phyloP scores from a whole-genome alignment of 257 asterid species.

The Penstemon davidsonii region DNA sequence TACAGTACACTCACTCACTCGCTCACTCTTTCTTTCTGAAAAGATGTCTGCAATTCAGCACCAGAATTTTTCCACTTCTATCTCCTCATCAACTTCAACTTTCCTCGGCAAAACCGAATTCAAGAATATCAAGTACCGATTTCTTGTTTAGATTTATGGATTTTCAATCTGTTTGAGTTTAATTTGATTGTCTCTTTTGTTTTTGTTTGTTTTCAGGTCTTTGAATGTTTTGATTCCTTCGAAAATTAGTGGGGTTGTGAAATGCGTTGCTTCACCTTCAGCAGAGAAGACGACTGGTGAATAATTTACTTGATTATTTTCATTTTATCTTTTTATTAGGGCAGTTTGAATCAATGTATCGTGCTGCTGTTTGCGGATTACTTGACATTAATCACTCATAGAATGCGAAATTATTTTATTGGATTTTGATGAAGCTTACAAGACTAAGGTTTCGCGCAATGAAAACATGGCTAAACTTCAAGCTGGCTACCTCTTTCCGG shows the following conservation, averaged over 20 bases:
- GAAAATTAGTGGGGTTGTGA: slow-evolving; percentile 40
- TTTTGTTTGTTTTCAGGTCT: slow-evolving; percentile 41
- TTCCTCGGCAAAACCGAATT: slow-evolving; percentile 32
- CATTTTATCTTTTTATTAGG: too few species aligned
- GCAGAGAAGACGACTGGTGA: slow-evolving; percentile 73
- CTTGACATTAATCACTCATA: background rate
- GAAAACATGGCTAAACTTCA: slow-evolving; percentile 87
- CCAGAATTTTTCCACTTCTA: slow-evolving; percentile 34
- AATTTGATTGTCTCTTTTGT: background rate
- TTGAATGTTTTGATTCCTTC: slow-evolving; percentile 47
- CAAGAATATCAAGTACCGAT: background rate
- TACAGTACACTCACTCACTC: too few species aligned
- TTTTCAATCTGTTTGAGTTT: background rate
- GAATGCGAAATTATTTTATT: too few species aligned
- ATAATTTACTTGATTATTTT: background rate
- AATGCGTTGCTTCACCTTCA: slow-evolving; percentile 71
- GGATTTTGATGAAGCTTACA: slow-evolving; percentile 58
- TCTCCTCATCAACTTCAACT: slow-evolving; percentile 36
- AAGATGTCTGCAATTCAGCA: slow-evolving; percentile 19
- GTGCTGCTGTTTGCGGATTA: slow-evolving; percentile 26
- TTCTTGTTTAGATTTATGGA: background rate
- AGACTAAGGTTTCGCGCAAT: slow-evolving; percentile 78
- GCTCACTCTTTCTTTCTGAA: too few species aligned
- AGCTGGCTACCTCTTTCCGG: slow-evolving; percentile 98
- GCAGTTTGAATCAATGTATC: background rate